Evolutionary conservation across 2,329 filamentous ascomycete species (phyloP).

Genomic region (Niveomyces coronatus): DNA sequence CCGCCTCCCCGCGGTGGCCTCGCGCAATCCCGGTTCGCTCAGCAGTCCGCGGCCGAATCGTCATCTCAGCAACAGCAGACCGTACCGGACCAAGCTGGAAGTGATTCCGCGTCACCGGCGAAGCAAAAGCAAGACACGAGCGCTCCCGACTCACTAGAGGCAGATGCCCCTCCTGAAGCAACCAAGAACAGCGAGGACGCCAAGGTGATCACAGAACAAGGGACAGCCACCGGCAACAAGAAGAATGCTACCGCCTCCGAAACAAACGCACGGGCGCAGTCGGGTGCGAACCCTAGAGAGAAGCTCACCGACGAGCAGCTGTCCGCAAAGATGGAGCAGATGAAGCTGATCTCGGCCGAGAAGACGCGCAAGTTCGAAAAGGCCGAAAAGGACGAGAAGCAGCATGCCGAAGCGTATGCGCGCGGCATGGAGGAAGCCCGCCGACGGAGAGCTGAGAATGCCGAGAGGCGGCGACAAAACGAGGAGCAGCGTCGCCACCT

Average conservation of each 20-base stretch:
- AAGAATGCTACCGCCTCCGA: slow-evolving; percentile 22
- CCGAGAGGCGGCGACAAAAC: slow-evolving; percentile 37
- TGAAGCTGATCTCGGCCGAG: slow-evolving; percentile 48
- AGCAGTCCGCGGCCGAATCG: slow-evolving; percentile 16
- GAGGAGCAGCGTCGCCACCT: slow-evolving; percentile 42
- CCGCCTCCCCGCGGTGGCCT: slow-evolving; percentile 16
- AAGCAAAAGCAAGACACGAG: too few relatives aligned
- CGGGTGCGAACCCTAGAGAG: slow-evolving; percentile 47
- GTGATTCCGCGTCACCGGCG: too few relatives aligned
- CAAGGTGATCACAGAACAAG: too few relatives aligned
- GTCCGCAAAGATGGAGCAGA: slow-evolving; percentile 48
- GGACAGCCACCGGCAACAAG: neutral
- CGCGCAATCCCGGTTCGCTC: slow-evolving; percentile 23
- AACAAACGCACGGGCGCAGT: slow-evolving; percentile 33
- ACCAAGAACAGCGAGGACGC: too few relatives aligned
- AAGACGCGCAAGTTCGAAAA: slow-evolving; percentile 49
- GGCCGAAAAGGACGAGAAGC: slow-evolving; percentile 45
- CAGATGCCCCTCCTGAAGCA: too few relatives aligned
- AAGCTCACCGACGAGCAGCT: slow-evolving; percentile 52
- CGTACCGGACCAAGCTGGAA: neutral
- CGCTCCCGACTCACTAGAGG: too few relatives aligned
- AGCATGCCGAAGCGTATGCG: slow-evolving; percentile 44
- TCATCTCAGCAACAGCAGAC: neutral
- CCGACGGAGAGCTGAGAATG: slow-evolving; percentile 40
- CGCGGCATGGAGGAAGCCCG: slow-evolving; percentile 46